Evolutionary conservation across 1,139 yeast genomes (phyloP), one percentile per base, ranked within the genome.

Genomic region (Yamadazyma blattariae): DNA sequence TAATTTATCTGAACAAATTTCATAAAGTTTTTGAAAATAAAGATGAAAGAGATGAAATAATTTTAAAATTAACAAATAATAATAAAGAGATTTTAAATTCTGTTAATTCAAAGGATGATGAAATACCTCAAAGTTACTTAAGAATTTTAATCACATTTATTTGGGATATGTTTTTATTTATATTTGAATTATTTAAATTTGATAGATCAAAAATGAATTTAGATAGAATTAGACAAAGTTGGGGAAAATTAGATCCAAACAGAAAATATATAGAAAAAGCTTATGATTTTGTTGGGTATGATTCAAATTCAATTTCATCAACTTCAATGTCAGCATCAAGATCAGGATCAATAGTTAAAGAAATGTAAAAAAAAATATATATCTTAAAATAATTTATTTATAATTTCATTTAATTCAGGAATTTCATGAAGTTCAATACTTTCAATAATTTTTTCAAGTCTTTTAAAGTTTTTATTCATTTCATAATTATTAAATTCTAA

Each of bases 191-290:
- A 25, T 59, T 59, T 51, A 58, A 54, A 33, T 67, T 61, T 44
- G 71, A 61, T 44, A 54, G 67, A 32, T 56, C 67, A 20, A 59
- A 64, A 29, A 61, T 73, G 71, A 67, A 74, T 46, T 51, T 67
- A 39, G 72, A 71, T 38, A 51, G 78, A 37, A 67, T 73, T 33
- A 52, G 74, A 41, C 50, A 56, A 22, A 55, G 63, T 6, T 74
- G 77, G 74, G 54, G 50, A 5, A 64, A 62, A 47, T 55, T 73
- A 31, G 78, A 72, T 48, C 77, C 77, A 1, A 64, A 65, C 36
- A 49, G 74, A 36, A 54, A 57, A 19, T 59, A 64, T 35, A 69
- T 68, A 39, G 60, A 64, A 32, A 50, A 47, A 30, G 69, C 71
- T 4, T 68, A 68, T 45, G 51, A 57, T 13, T 57, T 59, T 39